These are phyloP conservation scores for Vaccinium myrtillus DNA, from an alignment of 148 eudicot genomes.

Conservation along the genomic window DNA sequence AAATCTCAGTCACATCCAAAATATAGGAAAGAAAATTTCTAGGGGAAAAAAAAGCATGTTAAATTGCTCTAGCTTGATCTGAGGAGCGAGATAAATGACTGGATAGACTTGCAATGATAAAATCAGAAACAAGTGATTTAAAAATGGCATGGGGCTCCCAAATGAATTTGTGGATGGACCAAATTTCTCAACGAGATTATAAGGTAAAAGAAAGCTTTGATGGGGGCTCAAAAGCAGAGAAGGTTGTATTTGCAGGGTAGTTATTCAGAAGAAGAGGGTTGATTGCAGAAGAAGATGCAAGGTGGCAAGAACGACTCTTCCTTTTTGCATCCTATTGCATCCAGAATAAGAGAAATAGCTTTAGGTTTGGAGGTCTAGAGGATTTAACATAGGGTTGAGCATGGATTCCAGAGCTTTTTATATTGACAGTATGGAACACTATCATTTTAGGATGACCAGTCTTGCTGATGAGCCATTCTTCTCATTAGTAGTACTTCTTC, in stretches of 20 bases:
- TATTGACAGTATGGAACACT: not conserved
- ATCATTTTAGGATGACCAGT: not conserved
- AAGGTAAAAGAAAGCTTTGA: not conserved
- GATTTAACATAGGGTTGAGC: not conserved
- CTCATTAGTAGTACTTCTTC: not conserved
- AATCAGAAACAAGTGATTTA: not conserved
- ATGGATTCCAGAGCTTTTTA: not conserved
- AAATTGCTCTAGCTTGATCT: not conserved
- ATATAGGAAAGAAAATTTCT: not conserved
- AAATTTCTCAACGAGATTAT: not conserved
- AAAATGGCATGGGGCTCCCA: not conserved
- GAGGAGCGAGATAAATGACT: not conserved
- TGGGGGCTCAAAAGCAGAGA: not conserved
- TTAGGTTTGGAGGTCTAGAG: not conserved
- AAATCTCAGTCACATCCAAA: not conserved
- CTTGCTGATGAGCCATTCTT: not conserved
- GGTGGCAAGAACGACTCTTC: slow-evolving; percentile 2
- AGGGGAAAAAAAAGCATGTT: not conserved
- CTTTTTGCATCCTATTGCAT: not conserved
- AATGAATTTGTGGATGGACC: not conserved
- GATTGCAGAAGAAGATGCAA: not conserved
- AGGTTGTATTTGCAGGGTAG: not conserved
- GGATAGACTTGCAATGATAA: not conserved
- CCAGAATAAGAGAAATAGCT: not conserved
- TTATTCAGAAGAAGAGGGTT: not conserved